Evolutionary conservation across 305 asterid genomes (phyloP).

Genomic region (Solanum hybrid): DNA sequence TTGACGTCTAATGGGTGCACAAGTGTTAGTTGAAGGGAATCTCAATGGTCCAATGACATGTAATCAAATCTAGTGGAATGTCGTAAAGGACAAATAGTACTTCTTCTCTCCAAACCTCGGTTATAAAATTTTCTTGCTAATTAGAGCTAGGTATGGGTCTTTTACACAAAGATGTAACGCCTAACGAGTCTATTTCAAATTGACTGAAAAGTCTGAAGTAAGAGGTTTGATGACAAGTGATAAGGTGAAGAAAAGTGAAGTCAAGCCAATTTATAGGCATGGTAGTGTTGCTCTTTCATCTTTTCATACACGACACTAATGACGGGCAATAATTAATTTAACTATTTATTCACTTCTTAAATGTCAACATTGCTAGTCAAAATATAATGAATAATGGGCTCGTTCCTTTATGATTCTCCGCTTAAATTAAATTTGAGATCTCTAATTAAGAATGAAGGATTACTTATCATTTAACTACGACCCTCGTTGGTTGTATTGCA

Average conservation of each 20-base stretch:
- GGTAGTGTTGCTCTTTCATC: background rate
- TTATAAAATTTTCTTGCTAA: background rate
- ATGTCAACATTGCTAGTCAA: background rate
- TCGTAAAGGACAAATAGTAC: too few species aligned
- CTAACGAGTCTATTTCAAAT: too few species aligned
- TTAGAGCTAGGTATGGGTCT: background rate
- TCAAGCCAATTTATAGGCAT: background rate
- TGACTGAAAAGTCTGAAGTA: too few species aligned
- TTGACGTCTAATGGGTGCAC: background rate
- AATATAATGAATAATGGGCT: background rate
- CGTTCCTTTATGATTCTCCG: background rate
- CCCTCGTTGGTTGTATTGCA: background rate
- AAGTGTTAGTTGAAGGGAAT: too few species aligned
- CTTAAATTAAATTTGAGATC: too few species aligned
- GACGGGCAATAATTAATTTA: too few species aligned
- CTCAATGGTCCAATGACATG: background rate
- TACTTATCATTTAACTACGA: too few species aligned
- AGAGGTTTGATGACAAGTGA: background rate
- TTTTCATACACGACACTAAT: background rate
- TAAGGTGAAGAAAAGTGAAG: too few species aligned
- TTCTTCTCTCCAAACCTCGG: background rate
- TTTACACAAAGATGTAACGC: background rate
- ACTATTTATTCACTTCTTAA: too few species aligned
- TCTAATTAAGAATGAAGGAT: fast-evolving
- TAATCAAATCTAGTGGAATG: background rate